A percentile compares a stretch with the other conserved stretches of the same genome.
Conservation (phyloP, 345 rosid species). For the Populus ilicifolia region DNA sequence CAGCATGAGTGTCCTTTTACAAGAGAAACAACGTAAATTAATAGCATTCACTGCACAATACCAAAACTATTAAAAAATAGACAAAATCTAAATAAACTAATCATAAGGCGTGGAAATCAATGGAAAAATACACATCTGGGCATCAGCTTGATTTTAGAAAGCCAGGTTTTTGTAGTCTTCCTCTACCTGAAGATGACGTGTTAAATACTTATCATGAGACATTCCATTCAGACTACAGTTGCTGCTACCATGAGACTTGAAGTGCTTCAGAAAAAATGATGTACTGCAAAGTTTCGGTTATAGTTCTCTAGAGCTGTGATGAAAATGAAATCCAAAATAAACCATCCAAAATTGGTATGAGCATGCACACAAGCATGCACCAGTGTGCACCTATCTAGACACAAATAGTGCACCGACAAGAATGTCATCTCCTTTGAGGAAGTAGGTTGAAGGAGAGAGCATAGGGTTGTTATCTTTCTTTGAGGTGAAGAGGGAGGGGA, state of each 20-base stretch:
- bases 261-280: not conserved
- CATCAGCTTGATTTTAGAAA: not conserved
- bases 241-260: not conserved
- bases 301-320: not conserved
- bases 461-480: not conserved
- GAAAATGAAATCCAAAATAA: not conserved
- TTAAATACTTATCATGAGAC: not conserved
- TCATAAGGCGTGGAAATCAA: not conserved
- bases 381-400: not conserved
- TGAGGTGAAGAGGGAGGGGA: not conserved
- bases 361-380: not conserved
- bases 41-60: constrained; percentile 1
- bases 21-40: constrained; percentile 23
- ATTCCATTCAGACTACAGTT: not conserved
- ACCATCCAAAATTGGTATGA: not conserved
- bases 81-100: not conserved
- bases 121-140: not conserved
- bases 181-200: not conserved
- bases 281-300: not conserved
- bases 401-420: not conserved
- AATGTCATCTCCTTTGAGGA: not conserved
- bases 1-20: constrained; percentile 79
- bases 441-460: not conserved
- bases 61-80: not conserved
- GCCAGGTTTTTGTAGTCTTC: not conserved